Conservation (phyloP, 345 rosid genomes). For the Draba incana region DNA sequence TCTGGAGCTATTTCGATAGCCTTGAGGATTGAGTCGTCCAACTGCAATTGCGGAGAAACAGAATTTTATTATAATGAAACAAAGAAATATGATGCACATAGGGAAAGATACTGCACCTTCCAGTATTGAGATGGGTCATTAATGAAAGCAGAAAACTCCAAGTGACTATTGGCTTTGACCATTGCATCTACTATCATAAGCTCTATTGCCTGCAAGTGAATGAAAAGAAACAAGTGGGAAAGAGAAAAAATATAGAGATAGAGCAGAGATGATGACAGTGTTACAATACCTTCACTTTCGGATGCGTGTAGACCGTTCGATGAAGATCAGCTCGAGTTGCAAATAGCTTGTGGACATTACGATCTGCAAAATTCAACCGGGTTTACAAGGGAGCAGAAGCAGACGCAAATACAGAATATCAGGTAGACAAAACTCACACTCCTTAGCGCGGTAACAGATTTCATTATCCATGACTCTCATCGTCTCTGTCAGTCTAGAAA, state of each 20-base stretch:
- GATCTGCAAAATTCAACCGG: constrained; percentile 58
- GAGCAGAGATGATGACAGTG: neutral
- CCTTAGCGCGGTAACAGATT: constrained; percentile 94
- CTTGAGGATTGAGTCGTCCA: constrained; percentile 86
- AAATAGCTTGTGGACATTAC: constrained; percentile 76
- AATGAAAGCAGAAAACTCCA: constrained; percentile 67
- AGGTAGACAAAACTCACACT: constrained; percentile 62
- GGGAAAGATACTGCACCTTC: constrained; percentile 57
- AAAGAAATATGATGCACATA: neutral
- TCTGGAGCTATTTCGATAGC: constrained; percentile 80
- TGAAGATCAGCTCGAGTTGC: constrained; percentile 91
- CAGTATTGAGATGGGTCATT: constrained; percentile 80
- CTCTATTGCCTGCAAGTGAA: constrained; percentile 72
- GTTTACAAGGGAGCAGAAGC: constrained; percentile 21
- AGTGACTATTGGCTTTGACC: constrained; percentile 66
- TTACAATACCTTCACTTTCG: constrained; percentile 84
- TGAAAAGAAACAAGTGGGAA: constrained; percentile 7
- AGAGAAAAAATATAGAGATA: neutral
- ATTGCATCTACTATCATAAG: constrained; percentile 93
- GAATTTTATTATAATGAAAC: neutral
- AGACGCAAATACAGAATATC: constrained; percentile 8
- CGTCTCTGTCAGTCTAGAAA: constrained; percentile 80
- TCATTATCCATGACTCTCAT: constrained; percentile 90
- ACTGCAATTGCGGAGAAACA: constrained; percentile 48
- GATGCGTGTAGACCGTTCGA: constrained; percentile 90